Base-by-base conservation (phyloP, 257 asterid species). In the Solanum chiquidenum region DNA sequence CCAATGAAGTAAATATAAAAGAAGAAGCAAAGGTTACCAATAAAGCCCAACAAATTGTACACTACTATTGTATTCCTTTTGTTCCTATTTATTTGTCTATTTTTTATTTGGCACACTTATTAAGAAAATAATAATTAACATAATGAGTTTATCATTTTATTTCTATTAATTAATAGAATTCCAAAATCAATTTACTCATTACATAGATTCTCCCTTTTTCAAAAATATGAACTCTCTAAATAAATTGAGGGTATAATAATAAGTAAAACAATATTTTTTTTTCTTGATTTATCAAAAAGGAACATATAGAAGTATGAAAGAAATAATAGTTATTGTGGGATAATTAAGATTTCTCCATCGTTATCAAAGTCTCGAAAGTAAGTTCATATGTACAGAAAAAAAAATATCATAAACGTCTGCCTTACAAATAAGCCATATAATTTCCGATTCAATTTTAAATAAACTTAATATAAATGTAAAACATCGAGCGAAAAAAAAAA, bases 361-460 rank as follows among this genome's bases (percentile, higher is more conserved):
- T 71, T 71, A 71, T 31, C 0, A 71, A 1, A 7, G 6, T 42
- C 46, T 42, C 46, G 13, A 10, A 42, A 42, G 46, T 42, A 42
- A 42, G 6, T 23, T 60, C 5, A 20, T 3, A 9, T 2, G 14
- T 10, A 9, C 0, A 9, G 25, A n/a, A 64, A n/a, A n/a, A n/a
- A 25, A n/a, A 9, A n/a, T 4, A 5, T 25, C 6, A 1, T 2
- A 11, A 23, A 6, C 7, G 1, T 11, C 5, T 1, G 0, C 2
- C 21, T 5, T 1, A 12, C 7, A 27, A 2, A 12, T 12, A 29
- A 29, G 3, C 0, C 18, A 0, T 1, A 11, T 5, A 27, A 12
- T 12, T 25, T 72, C 5, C 0, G 0, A 2, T 72, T 33, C 0
- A 9, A 7, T 2, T 2, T 4, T 8, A 10, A 10, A 18, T 0